phyloP scores from a whole-genome alignment of 73 alveolate genomes.

The Stentor coeruleus region DNA sequence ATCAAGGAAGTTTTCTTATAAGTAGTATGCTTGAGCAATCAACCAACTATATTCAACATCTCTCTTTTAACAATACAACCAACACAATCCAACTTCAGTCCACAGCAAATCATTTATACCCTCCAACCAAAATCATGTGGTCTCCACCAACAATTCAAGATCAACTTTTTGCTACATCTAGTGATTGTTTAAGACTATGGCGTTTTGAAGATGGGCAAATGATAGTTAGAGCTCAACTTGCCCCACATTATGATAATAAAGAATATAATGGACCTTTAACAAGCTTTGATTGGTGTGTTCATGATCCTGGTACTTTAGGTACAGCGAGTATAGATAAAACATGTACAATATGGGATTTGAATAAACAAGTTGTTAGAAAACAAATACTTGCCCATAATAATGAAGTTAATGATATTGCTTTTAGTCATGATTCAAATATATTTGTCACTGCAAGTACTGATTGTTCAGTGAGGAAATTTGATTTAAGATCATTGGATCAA shows the following conservation, averaged over 20 bases:
- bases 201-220: no score
- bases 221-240: no score
- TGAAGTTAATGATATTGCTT: constrained; percentile 95
- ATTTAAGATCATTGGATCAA: constrained; percentile 72
- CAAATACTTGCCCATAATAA: constrained; percentile 97
- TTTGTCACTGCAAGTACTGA: constrained; percentile 97
- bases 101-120: constrained; percentile 73
- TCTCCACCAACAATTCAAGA: no score
- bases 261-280: constrained; percentile 85
- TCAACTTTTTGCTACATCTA: no score
- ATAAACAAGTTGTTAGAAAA: constrained; percentile 76
- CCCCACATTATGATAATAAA: constrained; percentile 29
- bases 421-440: constrained; percentile 71
- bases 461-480: constrained; percentile 94
- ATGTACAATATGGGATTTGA: constrained; percentile 98
- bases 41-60: background rate
- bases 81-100: constrained; percentile 43
- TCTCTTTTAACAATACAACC: background rate
- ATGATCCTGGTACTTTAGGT: constrained; percentile 81
- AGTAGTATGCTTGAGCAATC: background rate
- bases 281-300: constrained; percentile 94
- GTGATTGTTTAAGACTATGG: no score
- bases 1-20: background rate
- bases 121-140: constrained; percentile 96
- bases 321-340: constrained; percentile 96